Conservation (phyloP, 306 rosid genomes). For the Acacia confusa region DNA sequence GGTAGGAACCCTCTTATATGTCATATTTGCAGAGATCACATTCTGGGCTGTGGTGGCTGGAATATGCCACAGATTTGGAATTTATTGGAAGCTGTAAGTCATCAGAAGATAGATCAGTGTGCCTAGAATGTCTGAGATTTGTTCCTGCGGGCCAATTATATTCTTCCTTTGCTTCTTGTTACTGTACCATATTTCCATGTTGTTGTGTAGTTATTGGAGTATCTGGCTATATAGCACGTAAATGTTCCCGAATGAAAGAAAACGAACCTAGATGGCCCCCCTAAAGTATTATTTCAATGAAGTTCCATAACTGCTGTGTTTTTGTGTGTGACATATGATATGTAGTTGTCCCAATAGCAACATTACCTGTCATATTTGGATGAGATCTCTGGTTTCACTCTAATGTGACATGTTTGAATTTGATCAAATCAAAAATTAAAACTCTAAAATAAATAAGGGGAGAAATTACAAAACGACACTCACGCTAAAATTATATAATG, state of each 20-base stretch:
- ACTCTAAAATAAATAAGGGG: not conserved
- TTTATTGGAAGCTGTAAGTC: conserved; percentile 74
- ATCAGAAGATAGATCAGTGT: not conserved
- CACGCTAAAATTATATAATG: not conserved
- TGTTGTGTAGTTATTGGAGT: not conserved
- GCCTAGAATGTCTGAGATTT: not conserved
- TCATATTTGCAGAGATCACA: conserved; percentile 77
- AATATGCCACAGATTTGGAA: conserved; percentile 71
- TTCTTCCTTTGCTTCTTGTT: conserved; percentile 5
- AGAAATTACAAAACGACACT: not conserved
- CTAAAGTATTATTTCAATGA: not conserved
- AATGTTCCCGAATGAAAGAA: not conserved
- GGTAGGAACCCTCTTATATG: conserved; percentile 76
- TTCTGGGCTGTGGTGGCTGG: conserved; percentile 85
- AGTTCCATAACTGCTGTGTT: not conserved
- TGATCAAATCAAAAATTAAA: not conserved
- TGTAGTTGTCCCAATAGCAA: not conserved
- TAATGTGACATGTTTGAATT: no score
- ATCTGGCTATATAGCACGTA: not conserved
- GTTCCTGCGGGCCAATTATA: not conserved
- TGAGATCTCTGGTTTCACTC: no score
- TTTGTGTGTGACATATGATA: not conserved
- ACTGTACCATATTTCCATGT: not conserved
- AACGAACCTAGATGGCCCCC: not conserved
- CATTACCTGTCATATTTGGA: no score